phyloP scores from a whole-genome alignment of 441 rosid species.

The Codiaeum variegatum region DNA sequence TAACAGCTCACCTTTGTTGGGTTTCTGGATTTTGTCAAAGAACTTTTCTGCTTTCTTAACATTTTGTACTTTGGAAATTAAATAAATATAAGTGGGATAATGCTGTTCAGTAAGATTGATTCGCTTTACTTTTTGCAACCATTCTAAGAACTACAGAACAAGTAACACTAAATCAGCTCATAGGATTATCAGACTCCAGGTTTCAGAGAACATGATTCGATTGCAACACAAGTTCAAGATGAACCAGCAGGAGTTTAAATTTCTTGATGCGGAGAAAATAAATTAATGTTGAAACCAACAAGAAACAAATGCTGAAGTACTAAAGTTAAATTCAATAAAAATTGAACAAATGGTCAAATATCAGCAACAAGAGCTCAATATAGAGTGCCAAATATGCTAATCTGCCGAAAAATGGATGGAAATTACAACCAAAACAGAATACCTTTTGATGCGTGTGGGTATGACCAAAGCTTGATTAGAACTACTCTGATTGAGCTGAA shows the following conservation, averaged over 20 bases:
- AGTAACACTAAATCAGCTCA: not conserved
- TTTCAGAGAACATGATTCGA: not conserved
- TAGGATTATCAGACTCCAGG: not conserved
- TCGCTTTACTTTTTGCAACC: conserved; percentile 23
- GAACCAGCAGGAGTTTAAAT: not conserved
- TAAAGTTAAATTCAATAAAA: not conserved
- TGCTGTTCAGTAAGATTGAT: conserved; percentile 18
- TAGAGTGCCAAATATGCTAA: not conserved
- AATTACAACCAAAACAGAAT: not conserved
- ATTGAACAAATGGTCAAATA: not conserved
- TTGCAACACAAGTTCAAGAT: not conserved
- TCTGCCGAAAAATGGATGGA: not conserved
- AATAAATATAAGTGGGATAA: conserved; percentile 28
- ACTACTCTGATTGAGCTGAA: no score
- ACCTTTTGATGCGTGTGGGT: no score
- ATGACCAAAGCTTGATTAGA: no score
- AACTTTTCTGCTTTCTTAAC: conserved; percentile 25
- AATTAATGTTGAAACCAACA: no score
- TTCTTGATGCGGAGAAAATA: no score
- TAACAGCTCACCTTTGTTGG: conserved; percentile 28
- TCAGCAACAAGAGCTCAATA: not conserved
- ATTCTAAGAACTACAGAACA: conserved; percentile 31
- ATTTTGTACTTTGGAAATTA: conserved; percentile 23
- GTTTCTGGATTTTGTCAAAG: conserved; percentile 28
- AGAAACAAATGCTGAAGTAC: not conserved